Evolutionary conservation across 2,329 filamentous ascomycete genomes (phyloP), one percentile per base, ranked within the genome.

Genomic region (Beauveria sp.): DNA sequence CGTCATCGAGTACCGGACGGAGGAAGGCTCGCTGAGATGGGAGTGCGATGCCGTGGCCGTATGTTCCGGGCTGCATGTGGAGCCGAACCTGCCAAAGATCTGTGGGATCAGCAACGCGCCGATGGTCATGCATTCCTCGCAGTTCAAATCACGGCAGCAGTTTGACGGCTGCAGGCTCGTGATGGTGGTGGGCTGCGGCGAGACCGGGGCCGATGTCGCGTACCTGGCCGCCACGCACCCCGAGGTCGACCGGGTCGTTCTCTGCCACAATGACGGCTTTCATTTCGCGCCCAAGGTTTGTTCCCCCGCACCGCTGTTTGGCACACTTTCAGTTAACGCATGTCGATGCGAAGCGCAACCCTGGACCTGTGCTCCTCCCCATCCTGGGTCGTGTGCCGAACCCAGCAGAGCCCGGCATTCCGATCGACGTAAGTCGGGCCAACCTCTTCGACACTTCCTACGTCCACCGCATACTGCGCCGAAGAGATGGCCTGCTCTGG

Each of bases 251-350:
- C 68, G 70, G n/a, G 76, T 79, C 4, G 67, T 76, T 2, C 37
- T 80, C 18, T 77, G 74, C 59, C 76, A 78, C 60, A 70, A 74
- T 18, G 70, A 75, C 60, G 77, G 77, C 10, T 76, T n/a, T n/a
- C n/a, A n/a, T n/a, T n/a, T n/a, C n/a, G n/a, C n/a, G n/a, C n/a
- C n/a, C n/a, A n/a, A n/a, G n/a, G n/a, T n/a, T n/a, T n/a, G n/a
- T n/a, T n/a, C n/a, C n/a, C n/a, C n/a, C n/a, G n/a, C n/a, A n/a
- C n/a, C n/a, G n/a, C n/a, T n/a, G n/a, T n/a, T n/a, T n/a, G n/a
- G n/a, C n/a, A n/a, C n/a, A n/a, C n/a, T n/a, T n/a, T n/a, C n/a
- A n/a, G n/a, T n/a, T n/a, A n/a, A n/a, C n/a, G n/a, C n/a, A n/a
- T n/a, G n/a, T n/a, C n/a, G n/a, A n/a, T n/a, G n/a, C n/a, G n/a